phyloP scores from a whole-genome alignment of 306 rosid species.

The apple (Malus domestica) region DNA sequence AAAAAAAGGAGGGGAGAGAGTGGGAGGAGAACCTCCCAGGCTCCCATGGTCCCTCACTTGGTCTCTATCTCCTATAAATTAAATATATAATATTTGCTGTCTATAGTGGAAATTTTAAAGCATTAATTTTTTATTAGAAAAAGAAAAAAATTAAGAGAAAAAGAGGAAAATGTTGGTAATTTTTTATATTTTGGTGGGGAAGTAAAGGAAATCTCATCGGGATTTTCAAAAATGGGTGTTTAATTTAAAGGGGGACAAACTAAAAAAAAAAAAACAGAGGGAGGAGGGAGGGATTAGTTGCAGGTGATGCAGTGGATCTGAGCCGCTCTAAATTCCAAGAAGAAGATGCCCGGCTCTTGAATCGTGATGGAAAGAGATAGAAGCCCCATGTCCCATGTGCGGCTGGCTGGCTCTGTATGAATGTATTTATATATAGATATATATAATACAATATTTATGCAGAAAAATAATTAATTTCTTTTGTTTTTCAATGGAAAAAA shows the following conservation, averaged over 20 bases:
- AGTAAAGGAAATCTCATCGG: slow-evolving; percentile 22
- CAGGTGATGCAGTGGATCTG: slow-evolving; percentile 37
- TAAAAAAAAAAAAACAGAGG: not conserved
- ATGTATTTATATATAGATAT: too few species aligned
- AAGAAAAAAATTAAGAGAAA: not conserved
- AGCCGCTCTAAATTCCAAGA: not conserved
- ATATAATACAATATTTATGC: not conserved
- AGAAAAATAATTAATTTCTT: not conserved
- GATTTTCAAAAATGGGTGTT: slow-evolving; percentile 17
- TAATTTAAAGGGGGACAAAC: not conserved
- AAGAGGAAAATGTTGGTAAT: not conserved
- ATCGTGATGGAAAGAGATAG: slow-evolving; percentile 24
- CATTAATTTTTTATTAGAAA: not conserved
- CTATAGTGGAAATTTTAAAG: not conserved
- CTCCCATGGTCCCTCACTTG: not conserved
- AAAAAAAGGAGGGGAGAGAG: not conserved
- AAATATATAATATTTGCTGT: not conserved
- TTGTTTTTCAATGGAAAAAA: not conserved
- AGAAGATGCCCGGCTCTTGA: slow-evolving; percentile 27
- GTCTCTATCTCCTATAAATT: not conserved
- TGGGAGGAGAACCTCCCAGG: not conserved
- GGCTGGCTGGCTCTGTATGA: not conserved
- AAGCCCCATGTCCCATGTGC: slow-evolving; percentile 23
- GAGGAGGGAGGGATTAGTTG: slow-evolving; percentile 8
- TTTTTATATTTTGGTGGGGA: not conserved